Base-by-base conservation (phyloP, 306 rosid species). In the Echinosophora koreensis region DNA sequence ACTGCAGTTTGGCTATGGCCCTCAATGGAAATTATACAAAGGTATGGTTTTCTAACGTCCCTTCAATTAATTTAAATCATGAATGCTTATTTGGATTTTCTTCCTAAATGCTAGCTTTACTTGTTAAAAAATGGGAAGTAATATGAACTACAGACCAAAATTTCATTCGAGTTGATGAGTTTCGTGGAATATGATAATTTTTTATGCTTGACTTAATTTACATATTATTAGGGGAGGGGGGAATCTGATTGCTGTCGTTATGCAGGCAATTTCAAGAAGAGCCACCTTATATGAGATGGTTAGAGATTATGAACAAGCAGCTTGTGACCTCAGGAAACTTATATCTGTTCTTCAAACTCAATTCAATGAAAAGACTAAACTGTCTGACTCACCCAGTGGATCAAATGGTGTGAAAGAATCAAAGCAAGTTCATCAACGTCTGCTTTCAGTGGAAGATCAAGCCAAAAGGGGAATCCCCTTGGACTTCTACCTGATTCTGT, bases 261-360 rank as follows among this genome's bases (percentile, higher is more conserved):
- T 83, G 64, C 85, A 95, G 98, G 97, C 97, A 61, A 84, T 94
- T 80, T 89, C 97, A 73, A 90, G 97, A 89, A 90, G 98, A 82
- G 98, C 97, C 42, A 85, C 89, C 79, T 82, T 95, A 69, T 89
- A 92, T 74, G 97, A 92, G 83, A 89, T 77, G 93, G 92, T 95
- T 59, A 85, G 96, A 80, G 97, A 95, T 67, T 88, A 90, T 72
- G 89, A 80, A 65, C 89, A 89, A 81, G 96, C 93, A 16, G 87
- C 96, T 74, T 83, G 80, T 75, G 97, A 90, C 83, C 93, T 90
- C 77, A 86, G 78, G 78, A 92, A 84, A 82, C 87, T 90, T 51
- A 4, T 86, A 35, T 77, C 87, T 72, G 41, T 90, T 74, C 81
- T 90, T 78, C 89, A 89, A 87, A 81, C 84, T 82, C 90, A 89